A percentile compares a stretch with the other conserved stretches of the same genome.
Evolutionary conservation across 371 early-diverging fungal species (phyloP).

Genomic region (Dichotomocladium elegans): DNA sequence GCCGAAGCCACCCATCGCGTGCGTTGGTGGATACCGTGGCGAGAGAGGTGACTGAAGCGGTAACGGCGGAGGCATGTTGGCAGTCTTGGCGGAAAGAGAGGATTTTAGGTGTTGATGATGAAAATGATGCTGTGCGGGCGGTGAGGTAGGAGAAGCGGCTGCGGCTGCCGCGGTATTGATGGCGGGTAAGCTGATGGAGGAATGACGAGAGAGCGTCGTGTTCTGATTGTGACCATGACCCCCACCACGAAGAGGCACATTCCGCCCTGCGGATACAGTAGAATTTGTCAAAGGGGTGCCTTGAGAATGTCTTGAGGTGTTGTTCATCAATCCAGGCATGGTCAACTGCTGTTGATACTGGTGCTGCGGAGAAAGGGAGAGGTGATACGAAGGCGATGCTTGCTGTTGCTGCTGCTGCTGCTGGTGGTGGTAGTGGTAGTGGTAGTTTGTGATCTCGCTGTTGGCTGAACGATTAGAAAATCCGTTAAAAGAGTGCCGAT

Average conservation of each 20-base stretch:
- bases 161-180: constrained; percentile 18
- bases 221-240: too few relatives aligned
- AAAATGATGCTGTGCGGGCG: too few relatives aligned
- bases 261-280: too few relatives aligned
- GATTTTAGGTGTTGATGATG: not conserved
- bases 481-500: constrained; percentile 17
- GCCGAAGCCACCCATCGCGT: too few relatives aligned
- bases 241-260: too few relatives aligned
- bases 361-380: constrained; percentile 1
- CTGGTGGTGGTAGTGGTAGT: not conserved
- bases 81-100: constrained; percentile 6
- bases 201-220: constrained; percentile 19
- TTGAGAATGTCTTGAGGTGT: too few relatives aligned
- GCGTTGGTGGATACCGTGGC: constrained; percentile 12
- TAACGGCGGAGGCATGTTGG: constrained; percentile 1
- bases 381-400: not conserved
- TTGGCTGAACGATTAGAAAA: constrained; percentile 7
- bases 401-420: constrained; percentile 4
- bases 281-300: too few relatives aligned
- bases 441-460: not conserved
- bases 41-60: constrained; percentile 11
- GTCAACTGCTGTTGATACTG: constrained; percentile 2
- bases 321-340: too few relatives aligned
- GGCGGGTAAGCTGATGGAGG: constrained; percentile 14
- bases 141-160: too few relatives aligned